Evolutionary conservation across 2,329 filamentous ascomycete species (phyloP).

Genomic region (Kalaharituber pfeilii): DNA sequence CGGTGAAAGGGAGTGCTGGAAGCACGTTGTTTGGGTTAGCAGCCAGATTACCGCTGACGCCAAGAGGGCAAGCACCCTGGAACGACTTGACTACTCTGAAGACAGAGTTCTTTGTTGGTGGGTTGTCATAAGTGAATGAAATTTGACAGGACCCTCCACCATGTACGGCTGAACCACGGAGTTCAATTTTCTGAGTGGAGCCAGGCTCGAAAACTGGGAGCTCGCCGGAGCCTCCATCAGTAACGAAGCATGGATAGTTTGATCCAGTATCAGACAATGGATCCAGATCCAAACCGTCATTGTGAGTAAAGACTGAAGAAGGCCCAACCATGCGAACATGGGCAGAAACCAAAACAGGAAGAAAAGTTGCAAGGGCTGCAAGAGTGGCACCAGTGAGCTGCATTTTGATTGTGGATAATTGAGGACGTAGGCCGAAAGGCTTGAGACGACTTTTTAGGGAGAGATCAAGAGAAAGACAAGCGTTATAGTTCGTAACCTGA

Average conservation of each 20-base stretch:
- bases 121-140: conserved; percentile 61
- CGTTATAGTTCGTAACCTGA: background rate
- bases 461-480: background rate
- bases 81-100: conserved; percentile 88
- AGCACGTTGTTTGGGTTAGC: conserved; percentile 30
- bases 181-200: conserved; percentile 41
- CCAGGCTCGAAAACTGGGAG: conserved; percentile 48
- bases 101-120: conserved; percentile 35
- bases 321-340: conserved; percentile 63
- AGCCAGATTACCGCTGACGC: conserved; percentile 37
- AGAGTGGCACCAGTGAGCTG: conserved; percentile 37
- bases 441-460: background rate
- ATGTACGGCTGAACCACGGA: conserved; percentile 59
- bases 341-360: conserved; percentile 45
- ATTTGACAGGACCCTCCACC: conserved; percentile 89
- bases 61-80: conserved; percentile 65
- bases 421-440: background rate
- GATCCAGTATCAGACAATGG: conserved; percentile 44
- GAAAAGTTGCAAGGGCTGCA: conserved; percentile 34
- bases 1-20: conserved; percentile 39
- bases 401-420: conserved; percentile 24
- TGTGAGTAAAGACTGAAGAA: conserved; percentile 30
- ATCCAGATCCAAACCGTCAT: conserved; percentile 25
- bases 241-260: conserved; percentile 62
- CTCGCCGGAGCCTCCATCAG: conserved; percentile 22